phyloP scores from a whole-genome alignment of 495 filamentous ascomycete genomes.

The Daldinia bambusicola region DNA sequence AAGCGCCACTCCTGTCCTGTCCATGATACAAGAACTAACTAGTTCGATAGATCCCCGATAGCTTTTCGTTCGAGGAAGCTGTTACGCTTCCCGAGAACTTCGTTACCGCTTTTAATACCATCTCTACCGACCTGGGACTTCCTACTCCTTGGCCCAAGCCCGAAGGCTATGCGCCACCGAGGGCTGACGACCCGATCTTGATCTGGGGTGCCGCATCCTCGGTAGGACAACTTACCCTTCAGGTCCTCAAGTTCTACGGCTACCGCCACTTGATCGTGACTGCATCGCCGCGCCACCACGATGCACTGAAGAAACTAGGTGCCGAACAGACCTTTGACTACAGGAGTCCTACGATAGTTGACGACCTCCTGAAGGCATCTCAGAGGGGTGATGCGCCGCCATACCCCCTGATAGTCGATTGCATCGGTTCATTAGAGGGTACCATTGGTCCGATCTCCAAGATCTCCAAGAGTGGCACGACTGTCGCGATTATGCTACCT shows the following conservation, averaged over 20 bases:
- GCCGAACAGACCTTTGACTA: constrained; percentile 62
- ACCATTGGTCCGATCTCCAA: constrained; percentile 55
- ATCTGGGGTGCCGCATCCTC: constrained; percentile 66
- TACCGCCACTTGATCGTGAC: constrained; percentile 61
- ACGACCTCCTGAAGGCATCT: constrained; percentile 45
- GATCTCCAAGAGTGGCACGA: constrained; percentile 56
- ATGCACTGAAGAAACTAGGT: constrained; percentile 52
- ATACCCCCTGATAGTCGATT: constrained; percentile 61
- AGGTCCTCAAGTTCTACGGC: constrained; percentile 62
- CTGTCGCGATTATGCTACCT: constrained; percentile 63
- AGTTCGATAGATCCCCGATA: constrained; percentile 47
- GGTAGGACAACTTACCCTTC: constrained; percentile 61
- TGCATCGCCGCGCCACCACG: constrained; percentile 57
- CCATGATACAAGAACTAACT: constrained; percentile 12
- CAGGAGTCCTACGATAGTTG: constrained; percentile 48
- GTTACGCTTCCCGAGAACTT: constrained; percentile 63
- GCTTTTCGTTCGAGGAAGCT: constrained; percentile 54
- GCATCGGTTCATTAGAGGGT: constrained; percentile 60
- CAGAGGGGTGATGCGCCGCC: constrained; percentile 33
- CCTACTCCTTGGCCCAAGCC: constrained; percentile 60
- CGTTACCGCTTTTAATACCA: constrained; percentile 61
- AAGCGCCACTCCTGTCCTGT: neutral
- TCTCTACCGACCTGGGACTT: constrained; percentile 57
- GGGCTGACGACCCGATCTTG: constrained; percentile 52
- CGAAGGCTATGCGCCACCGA: constrained; percentile 41